These are phyloP conservation scores for Mrakia gelida DNA, from an alignment of 768 basidiomycete genomes.

Conservation along the genomic window DNA sequence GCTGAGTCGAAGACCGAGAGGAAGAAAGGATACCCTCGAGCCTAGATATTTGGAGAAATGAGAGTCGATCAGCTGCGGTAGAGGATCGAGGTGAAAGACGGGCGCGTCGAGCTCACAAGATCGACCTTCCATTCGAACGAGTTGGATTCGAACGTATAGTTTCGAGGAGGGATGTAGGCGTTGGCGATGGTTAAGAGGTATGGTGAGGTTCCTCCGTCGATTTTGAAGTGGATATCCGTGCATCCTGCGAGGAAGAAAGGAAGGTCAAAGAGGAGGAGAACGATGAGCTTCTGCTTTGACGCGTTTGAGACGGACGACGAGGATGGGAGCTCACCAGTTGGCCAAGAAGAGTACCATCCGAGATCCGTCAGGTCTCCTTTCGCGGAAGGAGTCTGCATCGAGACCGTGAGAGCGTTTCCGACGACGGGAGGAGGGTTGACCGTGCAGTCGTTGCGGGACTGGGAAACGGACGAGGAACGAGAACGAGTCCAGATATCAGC, in stretches of 20 bases:
- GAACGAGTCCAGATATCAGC: no score
- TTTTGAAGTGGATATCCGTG: not conserved
- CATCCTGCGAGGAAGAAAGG: not conserved
- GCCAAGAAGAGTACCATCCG: not conserved
- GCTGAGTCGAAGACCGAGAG: not conserved
- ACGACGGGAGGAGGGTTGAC: not conserved
- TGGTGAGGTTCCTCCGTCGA: not conserved
- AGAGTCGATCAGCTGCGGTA: no score
- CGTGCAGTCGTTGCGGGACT: not conserved
- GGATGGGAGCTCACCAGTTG: not conserved
- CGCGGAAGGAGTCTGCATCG: not conserved
- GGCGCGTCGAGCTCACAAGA: not conserved
- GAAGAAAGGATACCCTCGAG: conserved; percentile 4
- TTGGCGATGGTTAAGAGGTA: not conserved
- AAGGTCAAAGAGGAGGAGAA: not conserved
- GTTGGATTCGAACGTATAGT: not conserved
- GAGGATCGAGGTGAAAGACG: no score
- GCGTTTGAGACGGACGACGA: not conserved
- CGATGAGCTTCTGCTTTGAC: no score
- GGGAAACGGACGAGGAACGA: no score
- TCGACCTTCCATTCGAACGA: conserved; percentile 1
- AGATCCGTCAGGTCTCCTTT: not conserved
- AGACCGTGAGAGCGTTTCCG: not conserved
- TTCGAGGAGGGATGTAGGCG: conserved; percentile 6
- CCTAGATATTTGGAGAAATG: no score